Percentiles rank a stretch among this genome's conserved stretches.
phyloP scores from a whole-genome alignment of 2,329 filamentous ascomycete species.

The Gyromitra esculenta region DNA sequence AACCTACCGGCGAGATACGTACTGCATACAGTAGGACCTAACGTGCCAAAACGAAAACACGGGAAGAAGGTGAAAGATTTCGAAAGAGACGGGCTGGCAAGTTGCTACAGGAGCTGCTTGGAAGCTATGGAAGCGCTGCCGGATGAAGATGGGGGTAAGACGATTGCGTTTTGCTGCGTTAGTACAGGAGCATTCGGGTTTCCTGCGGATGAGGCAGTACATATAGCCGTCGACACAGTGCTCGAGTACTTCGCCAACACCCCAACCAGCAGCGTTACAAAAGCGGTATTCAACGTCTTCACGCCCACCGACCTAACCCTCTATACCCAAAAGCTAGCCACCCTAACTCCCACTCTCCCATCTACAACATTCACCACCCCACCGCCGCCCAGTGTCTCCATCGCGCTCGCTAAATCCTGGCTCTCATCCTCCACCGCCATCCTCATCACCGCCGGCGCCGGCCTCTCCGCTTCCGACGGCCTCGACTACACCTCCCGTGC shows the following conservation, averaged over 20 bases:
- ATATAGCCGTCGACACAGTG: slow-evolving; percentile 58
- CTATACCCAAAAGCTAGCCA: slow-evolving; percentile 53
- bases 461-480: slow-evolving; percentile 60
- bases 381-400: not conserved
- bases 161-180: slow-evolving; percentile 59
- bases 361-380: not conserved
- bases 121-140: slow-evolving; percentile 58
- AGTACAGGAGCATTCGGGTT: slow-evolving; percentile 61
- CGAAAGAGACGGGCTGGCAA: slow-evolving; percentile 56
- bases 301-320: slow-evolving; percentile 57
- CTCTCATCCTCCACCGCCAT: slow-evolving; percentile 57
- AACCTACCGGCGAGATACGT: slow-evolving; percentile 58
- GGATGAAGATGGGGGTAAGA: slow-evolving; percentile 56
- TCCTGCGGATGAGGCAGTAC: slow-evolving; percentile 57
- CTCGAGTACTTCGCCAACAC: slow-evolving; percentile 58
- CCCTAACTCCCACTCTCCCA: slow-evolving; percentile 1
- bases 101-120: slow-evolving; percentile 59
- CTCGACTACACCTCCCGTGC: slow-evolving; percentile 59
- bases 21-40: slow-evolving; percentile 60
- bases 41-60: slow-evolving; percentile 49
- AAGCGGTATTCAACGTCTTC: slow-evolving; percentile 60
- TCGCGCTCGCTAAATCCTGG: slow-evolving; percentile 54
- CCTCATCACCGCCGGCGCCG: slow-evolving; percentile 59
- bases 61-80: slow-evolving; percentile 43
- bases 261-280: slow-evolving; percentile 57